These are phyloP conservation scores for Barnettozyma hawaiiensis DNA, from an alignment of 1,139 yeast genomes.

Conservation along the genomic window DNA sequence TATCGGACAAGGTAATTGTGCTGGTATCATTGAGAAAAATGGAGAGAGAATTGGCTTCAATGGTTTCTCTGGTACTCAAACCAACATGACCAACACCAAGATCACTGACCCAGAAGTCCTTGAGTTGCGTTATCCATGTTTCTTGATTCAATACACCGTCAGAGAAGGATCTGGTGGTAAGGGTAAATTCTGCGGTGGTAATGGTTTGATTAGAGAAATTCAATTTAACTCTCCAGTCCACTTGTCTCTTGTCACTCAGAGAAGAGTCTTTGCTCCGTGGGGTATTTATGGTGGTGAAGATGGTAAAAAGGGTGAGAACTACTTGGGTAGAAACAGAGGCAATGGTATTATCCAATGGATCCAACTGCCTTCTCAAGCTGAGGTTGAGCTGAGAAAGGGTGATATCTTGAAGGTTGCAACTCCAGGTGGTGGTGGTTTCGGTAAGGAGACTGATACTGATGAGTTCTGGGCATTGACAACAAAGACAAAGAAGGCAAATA, in stretches of 20 bases:
- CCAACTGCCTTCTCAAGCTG: conserved; percentile 26
- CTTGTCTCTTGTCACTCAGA: conserved; percentile 28
- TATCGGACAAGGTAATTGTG: conserved; percentile 44
- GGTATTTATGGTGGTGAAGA: conserved; percentile 29
- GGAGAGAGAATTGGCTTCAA: conserved; percentile 31
- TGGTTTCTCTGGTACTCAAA: conserved; percentile 41
- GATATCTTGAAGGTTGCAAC: conserved; percentile 40
- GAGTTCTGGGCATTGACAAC: conserved; percentile 26
- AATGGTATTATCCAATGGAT: conserved; percentile 28
- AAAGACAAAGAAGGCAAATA: conserved; percentile 3
- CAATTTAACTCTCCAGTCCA: conserved; percentile 30
- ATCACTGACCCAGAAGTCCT: conserved; percentile 40
- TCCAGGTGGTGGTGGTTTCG: conserved; percentile 52
- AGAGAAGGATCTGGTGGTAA: conserved; percentile 34
- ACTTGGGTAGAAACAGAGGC: conserved; percentile 28
- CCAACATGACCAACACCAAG: conserved; percentile 41
- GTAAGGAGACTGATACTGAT: conserved; percentile 25
- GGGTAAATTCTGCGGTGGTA: conserved; percentile 37
- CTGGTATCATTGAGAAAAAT: conserved; percentile 32
- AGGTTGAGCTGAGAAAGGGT: conserved; percentile 33
- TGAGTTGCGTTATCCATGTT: conserved; percentile 36
- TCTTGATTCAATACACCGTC: conserved; percentile 31
- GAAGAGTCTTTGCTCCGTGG: conserved; percentile 30
- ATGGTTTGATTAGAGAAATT: conserved; percentile 32
- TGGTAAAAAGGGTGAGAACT: conserved; percentile 28